Base-by-base conservation (phyloP, 1,284 basidiomycete species). In the Tausonia pullulans region DNA sequence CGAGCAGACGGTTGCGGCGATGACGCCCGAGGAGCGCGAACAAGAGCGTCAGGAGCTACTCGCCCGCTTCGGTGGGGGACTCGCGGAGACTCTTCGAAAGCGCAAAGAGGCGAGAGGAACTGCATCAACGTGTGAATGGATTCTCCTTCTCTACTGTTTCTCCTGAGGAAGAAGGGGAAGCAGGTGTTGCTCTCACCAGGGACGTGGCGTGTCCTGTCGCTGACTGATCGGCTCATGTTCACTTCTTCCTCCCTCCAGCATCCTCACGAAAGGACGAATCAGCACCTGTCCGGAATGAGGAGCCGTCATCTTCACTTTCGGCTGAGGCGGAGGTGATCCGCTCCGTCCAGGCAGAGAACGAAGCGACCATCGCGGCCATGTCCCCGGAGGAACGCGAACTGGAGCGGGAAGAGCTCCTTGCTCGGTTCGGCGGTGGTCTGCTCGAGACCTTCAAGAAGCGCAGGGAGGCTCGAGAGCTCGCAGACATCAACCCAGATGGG, bases 1-100 rank as follows among this genome's bases (percentile, higher is more conserved):
- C 70, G 78, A 80, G 64, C 72, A 74, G 39, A 75, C 78, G n/a
- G 79, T 87, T 5, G 78, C 77, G 7, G 71, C 70, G 1, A 87
- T 88, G 86, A 78, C 79, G 4, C 77, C 79, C 8, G 79, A 81
- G 45, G 82, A 88, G 70, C 77, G 81, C 14, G 79, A 82, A 63
- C 40, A 54, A 10, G 65, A 66, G 58, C 27, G 16, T 8, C 44
- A 52, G n/a, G 65, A 66, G 43, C 58, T 66, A 8, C 16, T 62
- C n/a, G 65, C 57, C 10, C 56, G 61, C 16, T 66, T 66, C n/a
- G 65, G 65, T 11, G 54, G 50, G 8, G 65, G 61, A 2, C 58
- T 66, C 1, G n/a, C 56, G 14, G 61, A 61, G 14, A 46, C 62
- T 1, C 50, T 65, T 6, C 60, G 49, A 11, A 52, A 44, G 16